These are phyloP conservation scores for Phytophthora ohioensis DNA, from an alignment of 352 stramenopile species.

Conservation along the genomic window DNA sequence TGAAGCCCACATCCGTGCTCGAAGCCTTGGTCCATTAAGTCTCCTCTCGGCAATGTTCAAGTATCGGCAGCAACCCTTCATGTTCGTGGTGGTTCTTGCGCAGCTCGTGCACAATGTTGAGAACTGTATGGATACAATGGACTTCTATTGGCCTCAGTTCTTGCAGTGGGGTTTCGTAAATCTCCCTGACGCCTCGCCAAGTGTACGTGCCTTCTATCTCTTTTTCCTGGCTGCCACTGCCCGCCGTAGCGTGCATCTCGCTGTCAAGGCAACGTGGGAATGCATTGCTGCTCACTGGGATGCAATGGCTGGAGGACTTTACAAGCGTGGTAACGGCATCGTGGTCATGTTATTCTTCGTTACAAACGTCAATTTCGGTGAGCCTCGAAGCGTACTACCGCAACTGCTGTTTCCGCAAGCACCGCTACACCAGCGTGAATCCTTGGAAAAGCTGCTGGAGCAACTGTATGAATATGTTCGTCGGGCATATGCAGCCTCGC, in stretches of 20 bases:
- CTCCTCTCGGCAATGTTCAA: slow-evolving; percentile 72
- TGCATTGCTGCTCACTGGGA: slow-evolving; percentile 74
- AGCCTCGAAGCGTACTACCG: slow-evolving; percentile 51
- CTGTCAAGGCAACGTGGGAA: slow-evolving; percentile 70
- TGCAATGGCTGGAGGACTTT: slow-evolving; percentile 53
- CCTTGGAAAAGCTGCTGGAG: slow-evolving; percentile 47
- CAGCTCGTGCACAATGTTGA: slow-evolving; percentile 71
- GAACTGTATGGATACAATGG: slow-evolving; percentile 59
- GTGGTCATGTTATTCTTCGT: slow-evolving; percentile 72
- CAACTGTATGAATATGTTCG: slow-evolving; percentile 56
- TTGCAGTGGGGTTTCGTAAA: slow-evolving; percentile 73
- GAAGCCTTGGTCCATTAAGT: slow-evolving; percentile 55
- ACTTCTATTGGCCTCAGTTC: slow-evolving; percentile 79
- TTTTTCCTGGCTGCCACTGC: slow-evolving; percentile 64
- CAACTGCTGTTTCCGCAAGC: slow-evolving; percentile 56
- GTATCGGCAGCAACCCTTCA: slow-evolving; percentile 73
- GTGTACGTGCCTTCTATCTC: slow-evolving; percentile 69
- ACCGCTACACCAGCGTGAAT: slow-evolving; percentile 51
- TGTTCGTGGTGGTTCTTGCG: slow-evolving; percentile 72
- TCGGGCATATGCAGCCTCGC: slow-evolving; percentile 40
- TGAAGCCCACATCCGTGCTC: slow-evolving; percentile 47
- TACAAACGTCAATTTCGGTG: slow-evolving; percentile 67
- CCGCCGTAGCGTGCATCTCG: slow-evolving; percentile 64
- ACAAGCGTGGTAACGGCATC: slow-evolving; percentile 56
- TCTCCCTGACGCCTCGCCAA: slow-evolving; percentile 51